Conservation (phyloP, 1,284 basidiomycete genomes). For the Heterobasidion parviporum region DNA sequence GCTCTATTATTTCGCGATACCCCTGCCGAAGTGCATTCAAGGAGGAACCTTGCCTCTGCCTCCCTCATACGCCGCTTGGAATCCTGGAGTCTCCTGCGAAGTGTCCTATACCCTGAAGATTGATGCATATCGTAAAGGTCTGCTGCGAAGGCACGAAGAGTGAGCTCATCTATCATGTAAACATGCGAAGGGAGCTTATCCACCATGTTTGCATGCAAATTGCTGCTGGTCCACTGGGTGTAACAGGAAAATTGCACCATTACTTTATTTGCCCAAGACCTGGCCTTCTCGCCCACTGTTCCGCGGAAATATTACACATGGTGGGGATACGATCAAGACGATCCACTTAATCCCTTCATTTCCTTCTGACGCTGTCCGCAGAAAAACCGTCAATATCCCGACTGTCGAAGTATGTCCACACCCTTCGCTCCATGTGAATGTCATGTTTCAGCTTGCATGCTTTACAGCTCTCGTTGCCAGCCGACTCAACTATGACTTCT, state of each 20-base stretch:
- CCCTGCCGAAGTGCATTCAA: slow-evolving; percentile 27
- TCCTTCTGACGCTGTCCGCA: slow-evolving; percentile 7
- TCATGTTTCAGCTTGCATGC: too few species aligned
- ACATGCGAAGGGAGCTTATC: neutral
- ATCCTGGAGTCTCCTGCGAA: slow-evolving; percentile 28
- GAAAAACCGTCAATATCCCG: slow-evolving; percentile 6
- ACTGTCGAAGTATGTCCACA: slow-evolving; percentile 14
- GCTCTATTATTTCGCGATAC: slow-evolving; percentile 28
- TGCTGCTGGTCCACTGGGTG: slow-evolving; percentile 6
- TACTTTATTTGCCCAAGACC: slow-evolving; percentile 25
- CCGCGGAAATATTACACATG: slow-evolving; percentile 12
- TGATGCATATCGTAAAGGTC: slow-evolving; percentile 30
- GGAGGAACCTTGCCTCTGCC: slow-evolving; percentile 25
- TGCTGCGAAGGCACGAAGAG: slow-evolving; percentile 33
- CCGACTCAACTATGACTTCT: slow-evolving; percentile 28
- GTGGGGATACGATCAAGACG: slow-evolving; percentile 19
- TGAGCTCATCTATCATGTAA: slow-evolving; percentile 19
- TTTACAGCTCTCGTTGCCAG: slow-evolving; percentile 30
- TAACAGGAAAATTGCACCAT: slow-evolving; percentile 4
- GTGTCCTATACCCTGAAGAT: slow-evolving; percentile 32
- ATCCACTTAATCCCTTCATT: slow-evolving; percentile 20
- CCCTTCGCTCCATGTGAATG: neutral
- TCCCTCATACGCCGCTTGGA: slow-evolving; percentile 29
- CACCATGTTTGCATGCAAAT: slow-evolving; percentile 6
- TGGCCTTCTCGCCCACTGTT: slow-evolving; percentile 22